Percentiles rank a stretch among this genome's conserved stretches.
These are phyloP conservation scores for Diaporthe amygdali DNA, from an alignment of 2,329 filamentous ascomycete genomes.

Conservation along the genomic window DNA sequence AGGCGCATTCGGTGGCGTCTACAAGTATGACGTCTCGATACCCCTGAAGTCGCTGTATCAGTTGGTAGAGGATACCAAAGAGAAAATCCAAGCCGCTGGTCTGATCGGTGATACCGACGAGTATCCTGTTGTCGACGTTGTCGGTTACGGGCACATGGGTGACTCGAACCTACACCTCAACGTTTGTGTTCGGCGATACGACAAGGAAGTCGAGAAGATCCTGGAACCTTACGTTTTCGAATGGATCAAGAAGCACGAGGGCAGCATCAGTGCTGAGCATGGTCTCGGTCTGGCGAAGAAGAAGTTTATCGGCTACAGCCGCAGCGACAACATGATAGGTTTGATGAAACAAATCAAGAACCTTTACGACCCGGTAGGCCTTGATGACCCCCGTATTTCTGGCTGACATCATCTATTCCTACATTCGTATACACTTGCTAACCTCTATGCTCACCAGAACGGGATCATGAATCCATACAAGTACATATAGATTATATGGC, in stretches of 20 bases:
- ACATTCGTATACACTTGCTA: not conserved
- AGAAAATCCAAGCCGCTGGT: conserved; percentile 73
- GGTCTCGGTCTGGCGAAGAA: conserved; percentile 95
- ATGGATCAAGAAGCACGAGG: conserved; percentile 87
- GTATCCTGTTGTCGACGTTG: conserved; percentile 83
- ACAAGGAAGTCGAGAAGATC: conserved; percentile 82
- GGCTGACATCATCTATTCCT: not conserved
- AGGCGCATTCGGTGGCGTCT: conserved; percentile 90
- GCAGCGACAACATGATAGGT: conserved; percentile 82
- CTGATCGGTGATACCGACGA: conserved; percentile 78
- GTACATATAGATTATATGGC: conserved; percentile 66
- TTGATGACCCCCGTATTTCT: conserved; percentile 18
- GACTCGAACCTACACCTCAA: conserved; percentile 96
- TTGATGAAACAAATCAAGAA: conserved; percentile 97
- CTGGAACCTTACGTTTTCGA: conserved; percentile 97
- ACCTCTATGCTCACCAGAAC: conserved; percentile 61
- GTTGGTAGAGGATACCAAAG: conserved; percentile 84
- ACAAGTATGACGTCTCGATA: conserved; percentile 98
- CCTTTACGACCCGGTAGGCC: conserved; percentile 88
- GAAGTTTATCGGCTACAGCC: conserved; percentile 91
- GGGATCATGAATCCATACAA: conserved; percentile 99
- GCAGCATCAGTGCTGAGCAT: conserved; percentile 97
- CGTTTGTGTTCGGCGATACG: conserved; percentile 80
- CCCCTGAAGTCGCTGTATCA: conserved; percentile 86
- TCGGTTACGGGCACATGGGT: conserved; percentile 98